Percentiles rank a stretch among this genome's conserved stretches.
These are phyloP conservation scores for Rhodotorula paludigena DNA, from an alignment of 768 basidiomycete species.

Conservation along the genomic window DNA sequence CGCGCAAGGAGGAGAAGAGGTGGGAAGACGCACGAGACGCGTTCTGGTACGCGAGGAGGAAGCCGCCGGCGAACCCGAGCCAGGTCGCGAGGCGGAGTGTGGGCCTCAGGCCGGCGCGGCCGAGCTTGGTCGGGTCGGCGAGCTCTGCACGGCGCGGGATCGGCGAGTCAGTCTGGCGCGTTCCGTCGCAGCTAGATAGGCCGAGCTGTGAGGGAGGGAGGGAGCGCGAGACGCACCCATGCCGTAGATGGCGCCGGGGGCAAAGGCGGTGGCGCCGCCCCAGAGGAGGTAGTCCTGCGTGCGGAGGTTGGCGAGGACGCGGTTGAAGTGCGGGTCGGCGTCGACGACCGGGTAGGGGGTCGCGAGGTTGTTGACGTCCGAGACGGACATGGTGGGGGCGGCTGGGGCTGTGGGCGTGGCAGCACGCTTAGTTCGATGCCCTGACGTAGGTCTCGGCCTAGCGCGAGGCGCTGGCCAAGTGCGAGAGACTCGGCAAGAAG, in stretches of 20 bases:
- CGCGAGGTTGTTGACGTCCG: slow-evolving; percentile 42
- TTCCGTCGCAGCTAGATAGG: slow-evolving; percentile 43
- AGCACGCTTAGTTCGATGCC: no score
- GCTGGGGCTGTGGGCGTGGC: not conserved
- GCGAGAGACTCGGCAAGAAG: not conserved
- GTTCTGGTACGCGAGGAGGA: slow-evolving; percentile 85
- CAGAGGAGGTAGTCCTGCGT: slow-evolving; percentile 79
- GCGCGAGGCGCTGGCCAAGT: no score
- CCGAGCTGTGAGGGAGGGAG: slow-evolving; percentile 45
- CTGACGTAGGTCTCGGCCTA: no score
- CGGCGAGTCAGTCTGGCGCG: not conserved
- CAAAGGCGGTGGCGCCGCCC: slow-evolving; percentile 72
- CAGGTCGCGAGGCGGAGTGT: slow-evolving; percentile 54
- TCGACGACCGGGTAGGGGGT: slow-evolving; percentile 86
- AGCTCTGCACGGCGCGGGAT: slow-evolving; percentile 41
- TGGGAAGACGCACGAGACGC: slow-evolving; percentile 64
- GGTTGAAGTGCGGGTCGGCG: slow-evolving; percentile 77
- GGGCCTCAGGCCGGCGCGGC: slow-evolving; percentile 46
- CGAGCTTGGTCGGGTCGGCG: slow-evolving; percentile 49
- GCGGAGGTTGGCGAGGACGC: slow-evolving; percentile 85
- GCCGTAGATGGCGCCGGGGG: slow-evolving; percentile 71
- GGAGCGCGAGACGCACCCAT: slow-evolving; percentile 62
- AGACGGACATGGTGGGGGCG: not conserved
- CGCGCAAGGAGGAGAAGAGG: slow-evolving; percentile 17
- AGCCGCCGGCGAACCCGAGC: slow-evolving; percentile 83